Conservation (phyloP, 78 protist genomes). For the Polysphondylium violaceum region DNA sequence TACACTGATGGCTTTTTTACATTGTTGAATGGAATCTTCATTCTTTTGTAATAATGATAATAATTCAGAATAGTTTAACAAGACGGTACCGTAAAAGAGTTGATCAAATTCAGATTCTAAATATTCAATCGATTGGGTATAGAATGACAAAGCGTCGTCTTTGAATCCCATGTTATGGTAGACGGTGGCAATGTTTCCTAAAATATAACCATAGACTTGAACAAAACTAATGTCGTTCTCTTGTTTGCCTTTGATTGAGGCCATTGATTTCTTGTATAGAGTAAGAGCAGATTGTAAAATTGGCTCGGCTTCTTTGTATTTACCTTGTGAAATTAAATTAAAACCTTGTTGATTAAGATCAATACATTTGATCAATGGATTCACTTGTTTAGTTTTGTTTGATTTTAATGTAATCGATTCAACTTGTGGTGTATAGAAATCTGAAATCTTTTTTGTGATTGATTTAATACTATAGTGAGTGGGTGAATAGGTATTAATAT, state of each 20-base stretch:
- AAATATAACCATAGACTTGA: slow-evolving; percentile 29
- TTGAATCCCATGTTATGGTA: slow-evolving; percentile 8
- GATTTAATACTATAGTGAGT: too few relatives aligned
- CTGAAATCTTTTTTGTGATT: slow-evolving; percentile 50
- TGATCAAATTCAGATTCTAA: slow-evolving; percentile 25
- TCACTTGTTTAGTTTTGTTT: background rate
- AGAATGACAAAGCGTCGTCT: background rate
- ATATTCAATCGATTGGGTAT: background rate
- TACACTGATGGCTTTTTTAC: slow-evolving; percentile 20
- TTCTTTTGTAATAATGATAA: slow-evolving; percentile 6
- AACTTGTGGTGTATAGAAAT: slow-evolving; percentile 42
- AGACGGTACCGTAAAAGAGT: slow-evolving; percentile 22
- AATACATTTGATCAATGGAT: slow-evolving; percentile 8
- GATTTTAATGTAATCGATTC: slow-evolving; percentile 13
- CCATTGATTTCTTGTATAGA: background rate
- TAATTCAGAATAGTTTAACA: slow-evolving; percentile 43
- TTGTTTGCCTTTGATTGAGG: background rate
- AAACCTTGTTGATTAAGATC: slow-evolving; percentile 6
- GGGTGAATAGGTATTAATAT: too few relatives aligned
- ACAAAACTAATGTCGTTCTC: background rate
- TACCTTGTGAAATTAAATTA: background rate
- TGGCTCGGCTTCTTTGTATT: slow-evolving; percentile 30
- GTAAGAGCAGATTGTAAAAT: slow-evolving; percentile 19
- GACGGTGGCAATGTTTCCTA: slow-evolving; percentile 16
- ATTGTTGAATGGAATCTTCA: slow-evolving; percentile 10